phyloP scores from a whole-genome alignment of 306 rosid genomes.

The Rubus parviflorus region DNA sequence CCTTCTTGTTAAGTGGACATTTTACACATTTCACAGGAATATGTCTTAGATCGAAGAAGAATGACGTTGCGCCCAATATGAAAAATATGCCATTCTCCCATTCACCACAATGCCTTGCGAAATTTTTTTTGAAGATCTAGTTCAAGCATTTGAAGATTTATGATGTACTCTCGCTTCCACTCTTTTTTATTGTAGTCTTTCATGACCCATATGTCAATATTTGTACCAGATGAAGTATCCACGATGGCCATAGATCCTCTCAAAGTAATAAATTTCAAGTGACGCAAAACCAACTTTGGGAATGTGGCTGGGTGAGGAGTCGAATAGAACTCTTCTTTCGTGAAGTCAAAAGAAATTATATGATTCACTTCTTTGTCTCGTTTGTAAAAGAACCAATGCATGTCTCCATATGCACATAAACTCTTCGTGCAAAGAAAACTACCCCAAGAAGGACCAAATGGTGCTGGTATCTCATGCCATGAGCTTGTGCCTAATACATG shows the following conservation, averaged over 20 bases:
- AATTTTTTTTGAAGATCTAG: neutral
- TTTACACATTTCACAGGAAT: neutral
- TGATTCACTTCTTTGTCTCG: too few species aligned
- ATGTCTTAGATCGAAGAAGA: neutral
- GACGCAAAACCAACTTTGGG: too few species aligned
- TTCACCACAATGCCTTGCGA: neutral
- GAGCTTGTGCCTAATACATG: neutral
- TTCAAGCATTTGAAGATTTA: neutral
- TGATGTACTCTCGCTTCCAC: neutral
- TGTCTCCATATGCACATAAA: neutral
- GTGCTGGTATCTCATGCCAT: neutral
- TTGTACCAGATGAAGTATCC: neutral
- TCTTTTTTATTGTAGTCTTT: neutral
- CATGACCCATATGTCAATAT: neutral
- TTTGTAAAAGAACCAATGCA: neutral
- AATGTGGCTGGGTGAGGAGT: neutral
- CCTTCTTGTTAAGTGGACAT: neutral
- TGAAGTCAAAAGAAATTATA: neutral
- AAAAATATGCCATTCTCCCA: neutral
- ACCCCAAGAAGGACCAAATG: too few species aligned
- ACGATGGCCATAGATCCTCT: neutral
- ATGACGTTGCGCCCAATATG: neutral
- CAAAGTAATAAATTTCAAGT: neutral
- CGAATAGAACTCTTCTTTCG: neutral
- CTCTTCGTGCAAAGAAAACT: too few species aligned